Base-by-base conservation (phyloP, 2,329 filamentous ascomycete genomes). In the Plectosphaerella plurivora region DNA sequence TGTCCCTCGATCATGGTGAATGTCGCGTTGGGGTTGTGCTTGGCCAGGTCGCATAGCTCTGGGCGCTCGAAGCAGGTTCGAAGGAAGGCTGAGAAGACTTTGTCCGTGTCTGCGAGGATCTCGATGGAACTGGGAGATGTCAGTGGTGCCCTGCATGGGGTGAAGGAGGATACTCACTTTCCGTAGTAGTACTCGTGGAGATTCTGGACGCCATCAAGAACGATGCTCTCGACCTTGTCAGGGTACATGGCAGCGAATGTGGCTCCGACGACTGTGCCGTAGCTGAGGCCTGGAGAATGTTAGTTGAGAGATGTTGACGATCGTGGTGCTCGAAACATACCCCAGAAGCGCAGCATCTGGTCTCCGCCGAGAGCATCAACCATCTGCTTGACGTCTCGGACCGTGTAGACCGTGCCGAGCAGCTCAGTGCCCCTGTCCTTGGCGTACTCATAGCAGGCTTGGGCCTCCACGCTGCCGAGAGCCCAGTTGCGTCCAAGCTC, bases 351-450 rank as follows among this genome's bases (percentile, higher is more conserved):
- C 9, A 75, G 57, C 42, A 72, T 45, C 0, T 68, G 68, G 51
- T 74, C 72, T 47, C 73, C 72, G 1, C 57, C 62, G 3, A 75
- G 55, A 12, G 64, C 65, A 52, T 74, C 70, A 1, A 69, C 68
- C n/a, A 72, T 69, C 9, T 60, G 52, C 52, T 76, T 69, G 55
- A 77, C 63, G 53, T 79, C 76, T 28, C 74, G 61, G 0, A 68
- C 75, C 0, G 68, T 65, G 54, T 72, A 77, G 0, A 71, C 68
- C 0, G 73, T 77, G 9, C 75, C 72, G 5, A 77, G 57, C 8
- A 71, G 57, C 15, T 39, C 37, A 4, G 50, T 49, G 2, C 66
- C 73, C 1, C 60, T 50, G 3, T 68, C 57, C n/a, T 66, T 62
- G 0, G 58, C 55, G n/a, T 35, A 47, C 2, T 39, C 14, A 8